Percentiles rank a stretch among this genome's conserved stretches.
Evolutionary conservation across 1,139 yeast species (phyloP).

Genomic region (Starmera stellimalicola): DNA sequence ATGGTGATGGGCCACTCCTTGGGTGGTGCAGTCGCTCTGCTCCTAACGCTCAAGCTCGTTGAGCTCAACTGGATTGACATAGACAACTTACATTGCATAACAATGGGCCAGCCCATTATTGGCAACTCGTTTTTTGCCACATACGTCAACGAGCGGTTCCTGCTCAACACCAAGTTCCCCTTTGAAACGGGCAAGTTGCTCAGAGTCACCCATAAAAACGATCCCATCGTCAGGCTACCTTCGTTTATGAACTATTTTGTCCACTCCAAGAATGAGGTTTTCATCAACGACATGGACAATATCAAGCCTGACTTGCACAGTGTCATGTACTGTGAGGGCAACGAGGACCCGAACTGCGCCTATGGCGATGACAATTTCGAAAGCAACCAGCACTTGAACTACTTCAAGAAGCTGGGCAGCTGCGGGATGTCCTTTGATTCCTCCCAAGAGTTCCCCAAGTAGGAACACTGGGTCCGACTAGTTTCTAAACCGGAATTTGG

Average conservation of each 20-base stretch:
- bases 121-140: constrained; percentile 33
- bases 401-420: constrained; percentile 37
- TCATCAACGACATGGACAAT: constrained; percentile 32
- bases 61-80: constrained; percentile 25
- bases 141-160: constrained; percentile 28
- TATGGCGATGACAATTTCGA: constrained; percentile 21
- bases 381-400: constrained; percentile 34
- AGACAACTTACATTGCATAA: constrained; percentile 23
- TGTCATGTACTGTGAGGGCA: constrained; percentile 30
- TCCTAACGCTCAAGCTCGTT: constrained; percentile 31
- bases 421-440: constrained; percentile 27
- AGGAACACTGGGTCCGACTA: constrained; percentile 11
- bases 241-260: constrained; percentile 20
- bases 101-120: constrained; percentile 42
- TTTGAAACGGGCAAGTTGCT: constrained; percentile 22
- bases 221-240: constrained; percentile 38
- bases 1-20: constrained; percentile 40
- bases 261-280: constrained; percentile 38
- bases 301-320: constrained; percentile 23
- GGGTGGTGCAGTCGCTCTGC: constrained; percentile 40
- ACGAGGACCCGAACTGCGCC: constrained; percentile 23
- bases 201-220: constrained; percentile 37
- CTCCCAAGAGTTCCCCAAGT: too few species aligned
- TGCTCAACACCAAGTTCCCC: constrained; percentile 1
- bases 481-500: constrained; percentile 28